These are phyloP conservation scores for Aspergillus bertholletiae DNA, from an alignment of 495 filamentous ascomycete species.

Conservation along the genomic window DNA sequence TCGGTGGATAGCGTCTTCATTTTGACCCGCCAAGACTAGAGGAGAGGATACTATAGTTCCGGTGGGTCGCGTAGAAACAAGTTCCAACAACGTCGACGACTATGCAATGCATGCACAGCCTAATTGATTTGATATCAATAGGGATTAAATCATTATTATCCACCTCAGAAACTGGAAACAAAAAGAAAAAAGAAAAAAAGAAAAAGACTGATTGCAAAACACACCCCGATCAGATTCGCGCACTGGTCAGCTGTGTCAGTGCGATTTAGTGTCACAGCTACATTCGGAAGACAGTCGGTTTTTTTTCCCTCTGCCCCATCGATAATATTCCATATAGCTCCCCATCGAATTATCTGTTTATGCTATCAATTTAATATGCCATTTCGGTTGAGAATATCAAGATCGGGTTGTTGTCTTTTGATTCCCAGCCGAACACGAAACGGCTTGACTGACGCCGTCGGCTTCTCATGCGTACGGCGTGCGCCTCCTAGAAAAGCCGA, in stretches of 20 bases:
- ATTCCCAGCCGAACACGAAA: not conserved
- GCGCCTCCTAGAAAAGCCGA: not conserved
- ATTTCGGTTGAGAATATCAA: not conserved
- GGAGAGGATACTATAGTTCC: slow-evolving; percentile 1
- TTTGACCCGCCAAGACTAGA: slow-evolving; percentile 4
- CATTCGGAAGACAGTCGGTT: not conserved
- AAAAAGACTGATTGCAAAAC: not conserved
- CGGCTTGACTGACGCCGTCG: not conserved
- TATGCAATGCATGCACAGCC: slow-evolving; percentile 3
- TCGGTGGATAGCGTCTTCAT: slow-evolving; percentile 4
- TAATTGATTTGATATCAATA: not conserved
- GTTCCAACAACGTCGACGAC: slow-evolving; percentile 5
- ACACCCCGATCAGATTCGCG: not conserved
- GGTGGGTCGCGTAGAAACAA: slow-evolving; percentile 9
- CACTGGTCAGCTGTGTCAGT: not conserved
- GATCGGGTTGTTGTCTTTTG: not conserved
- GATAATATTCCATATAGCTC: not conserved
- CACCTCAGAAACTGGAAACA: not conserved
- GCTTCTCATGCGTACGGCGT: not conserved
- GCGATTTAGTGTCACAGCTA: not conserved
- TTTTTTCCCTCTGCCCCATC: no score
- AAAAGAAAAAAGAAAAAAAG: no score
- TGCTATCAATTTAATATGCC: not conserved
- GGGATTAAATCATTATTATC: not conserved
- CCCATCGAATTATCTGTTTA: not conserved